These are phyloP conservation scores for Plasmodium chabaudi DNA, from an alignment of 169 alveolate genomes.

Conservation along the genomic window DNA sequence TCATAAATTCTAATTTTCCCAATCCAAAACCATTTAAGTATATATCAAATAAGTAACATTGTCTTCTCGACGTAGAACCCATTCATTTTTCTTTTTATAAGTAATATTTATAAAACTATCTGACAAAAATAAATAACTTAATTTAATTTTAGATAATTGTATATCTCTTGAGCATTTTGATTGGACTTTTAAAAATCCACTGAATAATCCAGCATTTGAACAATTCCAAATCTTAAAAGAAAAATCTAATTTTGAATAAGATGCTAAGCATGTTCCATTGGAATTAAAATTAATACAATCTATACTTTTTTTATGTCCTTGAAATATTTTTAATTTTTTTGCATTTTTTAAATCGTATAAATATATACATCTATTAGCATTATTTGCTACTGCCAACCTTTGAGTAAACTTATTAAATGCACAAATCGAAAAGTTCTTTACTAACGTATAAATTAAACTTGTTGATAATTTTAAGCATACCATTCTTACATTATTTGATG, in stretches of 20 bases:
- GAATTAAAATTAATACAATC: constrained; percentile 65
- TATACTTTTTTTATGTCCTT: constrained; percentile 66
- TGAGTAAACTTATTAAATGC: constrained; percentile 73
- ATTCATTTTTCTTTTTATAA: constrained; percentile 61
- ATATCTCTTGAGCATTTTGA: constrained; percentile 55
- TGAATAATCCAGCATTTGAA: constrained; percentile 65
- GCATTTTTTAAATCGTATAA: constrained; percentile 75
- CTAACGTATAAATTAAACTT: constrained; percentile 64
- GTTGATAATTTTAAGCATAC: constrained; percentile 64
- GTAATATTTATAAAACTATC: constrained; percentile 55
- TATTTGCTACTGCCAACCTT: constrained; percentile 72
- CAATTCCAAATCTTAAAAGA: constrained; percentile 75
- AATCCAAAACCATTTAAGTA: background rate
- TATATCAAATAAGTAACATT: constrained; percentile 40
- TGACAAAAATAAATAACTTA: constrained; percentile 30
- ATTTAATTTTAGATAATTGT: constrained; percentile 53
- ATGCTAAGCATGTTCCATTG: constrained; percentile 48
- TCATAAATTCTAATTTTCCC: no score
- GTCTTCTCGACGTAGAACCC: constrained; percentile 63
- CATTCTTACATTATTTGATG: constrained; percentile 67
- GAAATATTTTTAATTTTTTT: constrained; percentile 68
- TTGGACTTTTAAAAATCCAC: constrained; percentile 68
- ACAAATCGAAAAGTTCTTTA: constrained; percentile 54
- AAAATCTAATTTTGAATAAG: constrained; percentile 69
- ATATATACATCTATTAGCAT: constrained; percentile 60